Conservation (phyloP, 371 early-diverging fungal species). For the Zychaea mexicana region DNA sequence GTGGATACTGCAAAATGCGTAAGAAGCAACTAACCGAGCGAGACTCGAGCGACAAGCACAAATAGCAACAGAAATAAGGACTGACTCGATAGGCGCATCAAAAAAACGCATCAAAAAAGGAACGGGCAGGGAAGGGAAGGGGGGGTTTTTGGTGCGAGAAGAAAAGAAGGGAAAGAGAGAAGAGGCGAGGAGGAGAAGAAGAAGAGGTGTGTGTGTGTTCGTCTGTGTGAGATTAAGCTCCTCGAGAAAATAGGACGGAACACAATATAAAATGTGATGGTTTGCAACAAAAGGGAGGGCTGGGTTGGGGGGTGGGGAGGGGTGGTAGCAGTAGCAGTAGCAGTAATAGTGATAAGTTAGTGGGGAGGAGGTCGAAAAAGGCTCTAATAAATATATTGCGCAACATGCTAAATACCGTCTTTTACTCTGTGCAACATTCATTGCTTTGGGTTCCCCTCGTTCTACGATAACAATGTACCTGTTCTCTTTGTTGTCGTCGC, state of each 20-base stretch:
- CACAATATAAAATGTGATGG: not conserved
- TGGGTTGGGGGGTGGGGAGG: not conserved
- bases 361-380: not conserved
- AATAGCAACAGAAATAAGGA: constrained; percentile 36
- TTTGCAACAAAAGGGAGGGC: not conserved
- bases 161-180: not conserved
- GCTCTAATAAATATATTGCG: not conserved
- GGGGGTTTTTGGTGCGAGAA: constrained; percentile 13
- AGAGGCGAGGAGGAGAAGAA: not conserved
- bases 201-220: constrained; percentile 1
- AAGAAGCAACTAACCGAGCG: constrained; percentile 14
- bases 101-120: constrained; percentile 37
- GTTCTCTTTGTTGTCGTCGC: too few relatives aligned
- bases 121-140: constrained; percentile 23
- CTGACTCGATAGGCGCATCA: constrained; percentile 30
- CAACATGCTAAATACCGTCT: constrained; percentile 1
- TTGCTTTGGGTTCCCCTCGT: not conserved
- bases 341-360: too few relatives aligned
- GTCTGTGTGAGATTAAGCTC: not conserved
- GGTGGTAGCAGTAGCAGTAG: too few relatives aligned
- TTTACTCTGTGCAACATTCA: constrained; percentile 4
- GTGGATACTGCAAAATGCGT: too few relatives aligned
- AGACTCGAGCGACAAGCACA: constrained; percentile 24
- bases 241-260: not conserved
- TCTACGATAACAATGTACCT: too few relatives aligned